Conservation (phyloP, 2,329 filamentous ascomycete species). For the Orbilia oligospora region DNA sequence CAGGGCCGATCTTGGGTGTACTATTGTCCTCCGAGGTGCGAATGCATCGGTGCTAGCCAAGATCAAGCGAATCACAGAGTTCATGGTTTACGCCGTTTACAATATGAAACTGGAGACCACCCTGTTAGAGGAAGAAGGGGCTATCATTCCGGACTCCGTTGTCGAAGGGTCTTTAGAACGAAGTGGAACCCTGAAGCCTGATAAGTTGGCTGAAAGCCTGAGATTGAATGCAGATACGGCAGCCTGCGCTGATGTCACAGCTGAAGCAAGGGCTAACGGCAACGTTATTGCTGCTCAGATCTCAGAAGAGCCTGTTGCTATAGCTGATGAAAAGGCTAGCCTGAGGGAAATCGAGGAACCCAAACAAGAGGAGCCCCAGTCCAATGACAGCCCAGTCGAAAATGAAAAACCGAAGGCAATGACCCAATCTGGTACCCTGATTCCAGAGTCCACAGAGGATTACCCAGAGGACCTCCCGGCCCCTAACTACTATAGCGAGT, state of each 20-base stretch:
- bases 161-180: slow-evolving; percentile 54
- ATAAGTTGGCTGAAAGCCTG: slow-evolving; percentile 40
- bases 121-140: slow-evolving; percentile 91
- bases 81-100: slow-evolving; percentile 99
- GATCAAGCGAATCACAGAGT: slow-evolving; percentile 94
- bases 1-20: slow-evolving; percentile 85
- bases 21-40: slow-evolving; percentile 89
- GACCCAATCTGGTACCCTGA: slow-evolving; percentile 46
- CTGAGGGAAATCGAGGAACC: slow-evolving; percentile 42
- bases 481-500: slow-evolving; percentile 93
- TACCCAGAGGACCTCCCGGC: slow-evolving; percentile 84
- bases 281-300: slow-evolving; percentile 50
- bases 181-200: slow-evolving; percentile 45
- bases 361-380: slow-evolving; percentile 24
- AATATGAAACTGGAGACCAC: slow-evolving; percentile 96
- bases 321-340: slow-evolving; percentile 42
- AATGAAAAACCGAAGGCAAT: slow-evolving; percentile 33
- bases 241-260: slow-evolving; percentile 30
- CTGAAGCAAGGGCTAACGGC: slow-evolving; percentile 48
- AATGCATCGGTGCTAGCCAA: slow-evolving; percentile 79
- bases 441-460: slow-evolving; percentile 68
- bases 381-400: slow-evolving; percentile 13
- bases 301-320: slow-evolving; percentile 44
- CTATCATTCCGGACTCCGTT: slow-evolving; percentile 76
- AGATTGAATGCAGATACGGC: slow-evolving; percentile 55